Evolutionary conservation across 2,329 filamentous ascomycete species (phyloP).

Genomic region (Neonectria coccinea): DNA sequence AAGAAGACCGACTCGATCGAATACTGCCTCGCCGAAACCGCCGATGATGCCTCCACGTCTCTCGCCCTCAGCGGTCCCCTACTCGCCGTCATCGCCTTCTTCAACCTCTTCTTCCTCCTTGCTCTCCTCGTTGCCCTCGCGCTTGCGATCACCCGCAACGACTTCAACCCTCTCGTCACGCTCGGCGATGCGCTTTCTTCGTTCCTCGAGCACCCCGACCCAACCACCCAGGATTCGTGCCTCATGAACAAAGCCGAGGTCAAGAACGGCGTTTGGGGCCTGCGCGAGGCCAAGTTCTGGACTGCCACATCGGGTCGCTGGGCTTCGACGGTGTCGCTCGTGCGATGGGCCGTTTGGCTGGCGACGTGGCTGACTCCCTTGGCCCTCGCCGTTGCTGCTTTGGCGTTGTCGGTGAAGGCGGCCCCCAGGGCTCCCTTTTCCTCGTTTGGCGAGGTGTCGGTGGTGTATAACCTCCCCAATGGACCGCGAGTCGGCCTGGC

Average conservation of each 20-base stretch:
- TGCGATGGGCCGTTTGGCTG: conserved; percentile 57
- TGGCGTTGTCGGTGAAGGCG: conserved; percentile 53
- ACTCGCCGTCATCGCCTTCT: conserved; percentile 51
- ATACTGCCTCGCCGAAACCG: conserved; percentile 32
- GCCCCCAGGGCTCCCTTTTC: conserved; percentile 48
- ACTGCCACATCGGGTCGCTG: conserved; percentile 56
- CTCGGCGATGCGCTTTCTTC: conserved; percentile 64
- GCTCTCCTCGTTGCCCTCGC: conserved; percentile 57
- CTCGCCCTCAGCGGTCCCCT: conserved; percentile 58
- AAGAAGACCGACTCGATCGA: conserved; percentile 26
- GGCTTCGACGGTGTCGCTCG: conserved; percentile 56
- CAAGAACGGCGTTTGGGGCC: conserved; percentile 56
- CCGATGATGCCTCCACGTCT: conserved; percentile 27
- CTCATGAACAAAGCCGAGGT: conserved; percentile 62
- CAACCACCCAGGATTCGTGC: conserved; percentile 56
- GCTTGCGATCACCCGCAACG: conserved; percentile 48
- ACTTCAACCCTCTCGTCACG: conserved; percentile 60
- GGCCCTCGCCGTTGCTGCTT: conserved; percentile 53
- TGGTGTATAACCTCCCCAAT: conserved; percentile 50
- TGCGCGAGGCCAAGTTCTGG: conserved; percentile 58
- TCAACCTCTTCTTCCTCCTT: conserved; percentile 57
- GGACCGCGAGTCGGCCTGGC: conserved; percentile 46
- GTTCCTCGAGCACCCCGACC: conserved; percentile 60
- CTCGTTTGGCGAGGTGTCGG: conserved; percentile 53
- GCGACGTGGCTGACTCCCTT: conserved; percentile 54